Conservation (phyloP, 177 flowering plant genomes). For the Vitis hybrid region DNA sequence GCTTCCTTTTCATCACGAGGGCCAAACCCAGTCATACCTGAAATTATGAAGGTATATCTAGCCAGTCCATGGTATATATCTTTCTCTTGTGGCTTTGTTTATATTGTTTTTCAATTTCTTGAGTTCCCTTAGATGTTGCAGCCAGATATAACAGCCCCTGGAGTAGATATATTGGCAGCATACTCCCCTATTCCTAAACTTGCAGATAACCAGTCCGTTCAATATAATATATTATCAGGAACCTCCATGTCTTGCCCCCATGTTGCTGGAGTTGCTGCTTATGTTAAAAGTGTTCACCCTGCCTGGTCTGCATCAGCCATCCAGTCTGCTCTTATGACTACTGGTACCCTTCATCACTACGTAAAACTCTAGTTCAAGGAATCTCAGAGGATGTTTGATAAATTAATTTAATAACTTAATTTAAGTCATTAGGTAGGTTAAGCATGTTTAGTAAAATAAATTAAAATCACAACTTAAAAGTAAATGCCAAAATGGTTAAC, state of each 20-base stretch:
- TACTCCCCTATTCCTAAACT: slow-evolving; percentile 3
- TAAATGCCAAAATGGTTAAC: no score
- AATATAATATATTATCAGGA: slow-evolving; percentile 34
- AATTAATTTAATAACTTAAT: no score
- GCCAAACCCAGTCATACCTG: slow-evolving; percentile 15
- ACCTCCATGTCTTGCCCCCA: slow-evolving; percentile 58
- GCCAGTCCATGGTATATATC: no score
- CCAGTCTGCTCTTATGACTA: slow-evolving; percentile 40
- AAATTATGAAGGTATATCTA: slow-evolving; percentile 37
- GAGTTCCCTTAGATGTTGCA: neutral
- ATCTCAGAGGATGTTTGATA: no score
- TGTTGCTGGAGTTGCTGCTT: slow-evolving; percentile 39
- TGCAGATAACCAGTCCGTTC: neutral
- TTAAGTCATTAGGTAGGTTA: no score
- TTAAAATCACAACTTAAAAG: no score
- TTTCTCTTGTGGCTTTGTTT: no score
- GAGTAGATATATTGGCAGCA: slow-evolving; percentile 36
- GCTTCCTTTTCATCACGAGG: no score
- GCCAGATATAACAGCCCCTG: slow-evolving; percentile 44
- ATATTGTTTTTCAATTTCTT: neutral
- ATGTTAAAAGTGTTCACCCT: slow-evolving; percentile 29
- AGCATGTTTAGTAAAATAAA: no score
- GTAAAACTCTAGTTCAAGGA: no score
- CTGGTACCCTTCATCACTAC: slow-evolving; percentile 7
- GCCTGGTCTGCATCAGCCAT: slow-evolving; percentile 42